Percentiles rank a stretch among this genome's conserved stretches.
These are phyloP conservation scores for Endocalyx cinctus DNA, from an alignment of 2,329 filamentous ascomycete species.

Conservation along the genomic window DNA sequence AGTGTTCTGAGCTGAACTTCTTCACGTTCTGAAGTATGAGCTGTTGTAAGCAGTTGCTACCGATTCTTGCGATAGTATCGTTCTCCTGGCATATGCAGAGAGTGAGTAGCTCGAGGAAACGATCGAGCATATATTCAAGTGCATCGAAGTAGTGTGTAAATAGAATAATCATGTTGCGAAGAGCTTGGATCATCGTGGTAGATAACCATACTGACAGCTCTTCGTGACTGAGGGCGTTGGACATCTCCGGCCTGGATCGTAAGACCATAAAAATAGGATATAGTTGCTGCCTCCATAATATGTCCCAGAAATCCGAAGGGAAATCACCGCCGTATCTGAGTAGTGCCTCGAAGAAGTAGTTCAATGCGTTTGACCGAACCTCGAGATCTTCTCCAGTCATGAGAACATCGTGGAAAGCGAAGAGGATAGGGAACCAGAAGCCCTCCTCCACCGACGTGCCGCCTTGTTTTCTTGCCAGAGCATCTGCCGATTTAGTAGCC, in stretches of 20 bases:
- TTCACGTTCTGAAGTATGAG: conserved; percentile 93
- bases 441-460: conserved; percentile 92
- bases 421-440: conserved; percentile 97
- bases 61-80: conserved; percentile 95
- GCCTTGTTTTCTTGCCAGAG: conserved; percentile 52
- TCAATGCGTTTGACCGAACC: conserved; percentile 83
- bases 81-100: conserved; percentile 99
- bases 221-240: conserved; percentile 90
- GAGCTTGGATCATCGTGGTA: conserved; percentile 97
- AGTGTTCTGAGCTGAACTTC: conserved; percentile 84
- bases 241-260: conserved; percentile 93
- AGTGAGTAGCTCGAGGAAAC: conserved; percentile 90
- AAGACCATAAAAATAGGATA: conserved; percentile 99
- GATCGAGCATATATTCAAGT: conserved; percentile 94
- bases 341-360: conserved; percentile 94
- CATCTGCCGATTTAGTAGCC: conserved; percentile 37
- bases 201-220: conserved; percentile 98
- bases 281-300: conserved; percentile 91
- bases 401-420: conserved; percentile 96
- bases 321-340: conserved; percentile 88
- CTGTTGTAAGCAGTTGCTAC: conserved; percentile 96
- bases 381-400: conserved; percentile 99
- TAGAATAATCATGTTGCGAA: conserved; percentile 96
- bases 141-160: conserved; percentile 98
- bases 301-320: conserved; percentile 95